Percentiles rank a stretch among this genome's conserved stretches.
Evolutionary conservation across 148 eudicot genomes (phyloP).

Genomic region (Camellia granthamiana): DNA sequence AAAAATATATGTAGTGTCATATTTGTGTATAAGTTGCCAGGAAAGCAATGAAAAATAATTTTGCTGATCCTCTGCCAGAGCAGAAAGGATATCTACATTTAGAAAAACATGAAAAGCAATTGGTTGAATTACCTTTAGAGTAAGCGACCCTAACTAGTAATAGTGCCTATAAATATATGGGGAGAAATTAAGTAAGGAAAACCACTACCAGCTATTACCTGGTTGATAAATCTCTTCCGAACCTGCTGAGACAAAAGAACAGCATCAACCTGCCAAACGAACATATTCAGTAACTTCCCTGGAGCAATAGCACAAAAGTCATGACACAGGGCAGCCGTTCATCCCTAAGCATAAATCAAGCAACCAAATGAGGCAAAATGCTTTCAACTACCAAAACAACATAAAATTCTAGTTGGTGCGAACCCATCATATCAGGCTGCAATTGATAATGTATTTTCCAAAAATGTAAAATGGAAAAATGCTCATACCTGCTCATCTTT

Average conservation of each 20-base stretch:
- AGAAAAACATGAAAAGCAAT: not conserved
- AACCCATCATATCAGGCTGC: not conserved
- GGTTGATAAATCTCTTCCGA: slow-evolving; percentile 60
- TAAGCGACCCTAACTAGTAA: not conserved
- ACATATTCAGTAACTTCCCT: slow-evolving; percentile 10
- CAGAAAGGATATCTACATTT: not conserved
- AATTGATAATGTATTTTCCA: not conserved
- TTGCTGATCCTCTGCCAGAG: slow-evolving; percentile 7
- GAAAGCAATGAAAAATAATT: not conserved
- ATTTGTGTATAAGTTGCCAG: not conserved
- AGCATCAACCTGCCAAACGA: slow-evolving; percentile 71
- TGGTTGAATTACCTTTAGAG: not conserved
- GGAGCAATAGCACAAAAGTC: slow-evolving; percentile 1
- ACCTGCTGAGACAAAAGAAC: slow-evolving; percentile 59
- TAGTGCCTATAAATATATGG: not conserved
- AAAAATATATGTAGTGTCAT: not conserved
- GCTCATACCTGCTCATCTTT: slow-evolving; percentile 65
- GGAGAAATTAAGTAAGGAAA: not conserved
- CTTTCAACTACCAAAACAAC: slow-evolving; percentile 4
- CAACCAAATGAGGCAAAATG: slow-evolving; percentile 6
- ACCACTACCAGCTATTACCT: slow-evolving; percentile 44
- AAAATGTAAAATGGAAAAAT: not conserved
- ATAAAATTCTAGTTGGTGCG: not conserved
- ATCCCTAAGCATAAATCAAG: slow-evolving; percentile 7
- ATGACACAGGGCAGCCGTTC: not conserved